A percentile compares a stretch with the other conserved stretches of the same genome.
Conservation (phyloP, 73 alveolate species). For the Breviolum minutum region DNA sequence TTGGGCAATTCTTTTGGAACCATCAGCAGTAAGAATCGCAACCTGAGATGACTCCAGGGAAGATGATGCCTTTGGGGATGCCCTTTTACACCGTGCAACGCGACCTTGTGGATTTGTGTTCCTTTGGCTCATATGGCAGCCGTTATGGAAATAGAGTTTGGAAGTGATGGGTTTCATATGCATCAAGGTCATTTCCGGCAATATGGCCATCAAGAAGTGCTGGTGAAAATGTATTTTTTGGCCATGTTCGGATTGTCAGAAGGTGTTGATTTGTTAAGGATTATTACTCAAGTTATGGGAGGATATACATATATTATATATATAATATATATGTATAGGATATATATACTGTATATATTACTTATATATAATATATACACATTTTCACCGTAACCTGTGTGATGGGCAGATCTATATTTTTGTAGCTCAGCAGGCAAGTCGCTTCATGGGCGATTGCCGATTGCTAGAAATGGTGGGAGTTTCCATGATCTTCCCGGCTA, state of each 20-base stretch:
- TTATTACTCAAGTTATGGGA: background rate
- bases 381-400: background rate
- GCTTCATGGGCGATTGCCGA: too few relatives aligned
- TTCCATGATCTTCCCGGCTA: background rate
- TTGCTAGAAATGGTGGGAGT: too few relatives aligned
- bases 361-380: too few relatives aligned
- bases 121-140: background rate
- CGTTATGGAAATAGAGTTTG: background rate
- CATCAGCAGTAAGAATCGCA: too few relatives aligned
- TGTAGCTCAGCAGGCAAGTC: too few relatives aligned
- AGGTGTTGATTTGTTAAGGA: background rate
- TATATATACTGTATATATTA: background rate
- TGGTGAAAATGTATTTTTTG: background rate
- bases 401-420: too few relatives aligned
- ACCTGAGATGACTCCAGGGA: slow-evolving; percentile 39
- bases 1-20: too few relatives aligned
- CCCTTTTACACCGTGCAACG: background rate
- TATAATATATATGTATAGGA: background rate
- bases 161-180: background rate
- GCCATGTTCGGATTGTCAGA: background rate
- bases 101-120: slow-evolving; percentile 55
- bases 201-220: background rate
- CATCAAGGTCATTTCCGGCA: background rate
- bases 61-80: slow-evolving; percentile 2
- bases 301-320: too few relatives aligned